phyloP scores from a whole-genome alignment of 1,139 yeast species.

The Geotrichum siamense region DNA sequence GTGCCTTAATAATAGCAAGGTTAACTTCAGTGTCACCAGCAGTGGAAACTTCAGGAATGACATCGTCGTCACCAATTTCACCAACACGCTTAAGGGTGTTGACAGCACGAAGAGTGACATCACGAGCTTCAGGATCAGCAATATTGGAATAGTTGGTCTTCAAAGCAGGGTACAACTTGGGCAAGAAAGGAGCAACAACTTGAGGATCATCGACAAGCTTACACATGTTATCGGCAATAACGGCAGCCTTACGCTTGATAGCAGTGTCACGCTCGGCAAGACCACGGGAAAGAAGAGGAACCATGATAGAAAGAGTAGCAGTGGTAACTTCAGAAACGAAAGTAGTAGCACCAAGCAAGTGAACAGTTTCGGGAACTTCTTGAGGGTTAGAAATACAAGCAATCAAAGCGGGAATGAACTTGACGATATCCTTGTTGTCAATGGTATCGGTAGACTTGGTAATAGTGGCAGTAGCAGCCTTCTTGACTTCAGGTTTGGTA shows the following conservation, averaged over 20 bases:
- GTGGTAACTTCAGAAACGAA: constrained; percentile 99
- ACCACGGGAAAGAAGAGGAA: constrained; percentile 98
- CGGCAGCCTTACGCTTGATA: constrained; percentile 99
- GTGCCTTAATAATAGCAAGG: constrained; percentile 68
- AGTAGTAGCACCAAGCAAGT: constrained; percentile 97
- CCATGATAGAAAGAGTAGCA: constrained; percentile 99
- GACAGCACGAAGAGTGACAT: constrained; percentile 93
- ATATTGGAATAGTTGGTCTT: constrained; percentile 88
- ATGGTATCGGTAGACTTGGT: constrained; percentile 95
- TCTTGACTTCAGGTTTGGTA: constrained; percentile 96
- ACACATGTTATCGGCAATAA: constrained; percentile 99
- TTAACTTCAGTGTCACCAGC: constrained; percentile 95
- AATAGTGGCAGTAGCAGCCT: constrained; percentile 92
- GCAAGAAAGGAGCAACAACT: constrained; percentile 98
- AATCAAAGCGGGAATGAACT: constrained; percentile 93
- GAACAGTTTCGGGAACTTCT: constrained; percentile 98
- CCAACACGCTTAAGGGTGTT: constrained; percentile 98
- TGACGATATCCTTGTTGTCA: constrained; percentile 98
- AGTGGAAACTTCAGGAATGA: constrained; percentile 91
- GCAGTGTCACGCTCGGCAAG: constrained; percentile 99
- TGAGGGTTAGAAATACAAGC: constrained; percentile 94
- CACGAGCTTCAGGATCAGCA: constrained; percentile 99
- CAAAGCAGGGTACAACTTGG: constrained; percentile 90
- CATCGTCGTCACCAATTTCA: constrained; percentile 84
- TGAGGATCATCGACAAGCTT: constrained; percentile 99